Percentiles rank a stretch among this genome's conserved stretches.
phyloP scores from a whole-genome alignment of 2,329 filamentous ascomycete species.

The Colletotrichum tropicale region DNA sequence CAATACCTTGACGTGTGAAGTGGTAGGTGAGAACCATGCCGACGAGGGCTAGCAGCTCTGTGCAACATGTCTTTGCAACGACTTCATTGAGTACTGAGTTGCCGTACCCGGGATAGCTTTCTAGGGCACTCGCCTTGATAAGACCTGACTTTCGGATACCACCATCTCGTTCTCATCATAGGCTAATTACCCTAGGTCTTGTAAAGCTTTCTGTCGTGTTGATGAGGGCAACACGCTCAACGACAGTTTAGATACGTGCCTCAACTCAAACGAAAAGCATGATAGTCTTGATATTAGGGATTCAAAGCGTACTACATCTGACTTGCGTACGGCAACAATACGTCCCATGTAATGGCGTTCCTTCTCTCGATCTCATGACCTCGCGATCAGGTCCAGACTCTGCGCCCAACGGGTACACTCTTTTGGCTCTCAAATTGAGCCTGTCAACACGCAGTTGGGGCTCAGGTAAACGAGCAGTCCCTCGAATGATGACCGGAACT shows the following conservation, averaged over 20 bases:
- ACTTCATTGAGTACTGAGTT: too few relatives aligned
- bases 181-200: rapidly evolving
- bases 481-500: not conserved
- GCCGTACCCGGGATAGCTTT: too few relatives aligned
- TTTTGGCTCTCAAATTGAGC: not conserved
- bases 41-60: too few relatives aligned
- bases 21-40: too few relatives aligned
- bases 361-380: not conserved
- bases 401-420: not conserved
- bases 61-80: too few relatives aligned
- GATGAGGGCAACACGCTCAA: not conserved
- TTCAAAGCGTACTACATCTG: not conserved
- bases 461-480: not conserved
- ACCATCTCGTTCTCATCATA: rapidly evolving
- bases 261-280: not conserved
- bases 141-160: rapidly evolving
- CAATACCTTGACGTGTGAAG: too few relatives aligned
- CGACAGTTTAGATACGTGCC: rapidly evolving
- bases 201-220: rapidly evolving
- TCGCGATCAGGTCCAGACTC: not conserved
- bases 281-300: rapidly evolving
- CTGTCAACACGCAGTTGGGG: not conserved
- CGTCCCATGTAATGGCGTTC: not conserved
- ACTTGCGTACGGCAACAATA: not conserved
- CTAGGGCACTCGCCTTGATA: too few relatives aligned